These are phyloP conservation scores for Polygonum maritimum DNA, from an alignment of 148 eudicot species.

Conservation along the genomic window DNA sequence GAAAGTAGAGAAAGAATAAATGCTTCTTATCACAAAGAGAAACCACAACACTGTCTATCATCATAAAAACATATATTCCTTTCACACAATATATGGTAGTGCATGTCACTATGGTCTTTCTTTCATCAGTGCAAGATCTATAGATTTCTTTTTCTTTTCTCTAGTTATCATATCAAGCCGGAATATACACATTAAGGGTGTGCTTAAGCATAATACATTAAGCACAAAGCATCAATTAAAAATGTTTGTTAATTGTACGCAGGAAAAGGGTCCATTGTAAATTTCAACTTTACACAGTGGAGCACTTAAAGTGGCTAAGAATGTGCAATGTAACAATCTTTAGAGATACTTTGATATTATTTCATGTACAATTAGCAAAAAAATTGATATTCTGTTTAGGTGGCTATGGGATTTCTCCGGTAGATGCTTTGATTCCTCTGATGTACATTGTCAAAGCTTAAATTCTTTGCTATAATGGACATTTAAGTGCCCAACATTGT, in stretches of 20 bases:
- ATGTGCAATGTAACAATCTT: background rate
- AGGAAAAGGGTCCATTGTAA: background rate
- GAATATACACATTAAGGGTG: background rate
- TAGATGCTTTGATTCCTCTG: background rate
- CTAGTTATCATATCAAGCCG: background rate
- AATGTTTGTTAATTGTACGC: background rate
- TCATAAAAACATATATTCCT: background rate
- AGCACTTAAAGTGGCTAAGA: background rate
- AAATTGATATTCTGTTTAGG: background rate
- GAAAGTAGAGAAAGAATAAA: background rate
- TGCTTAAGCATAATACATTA: background rate
- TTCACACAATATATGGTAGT: background rate
- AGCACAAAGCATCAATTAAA: background rate
- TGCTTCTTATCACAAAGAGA: slow-evolving; percentile 3
- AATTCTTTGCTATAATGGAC: background rate
- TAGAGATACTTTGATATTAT: background rate
- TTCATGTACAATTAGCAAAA: background rate
- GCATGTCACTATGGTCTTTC: background rate
- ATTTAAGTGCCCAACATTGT: background rate
- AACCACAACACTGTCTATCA: background rate
- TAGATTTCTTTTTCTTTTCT: background rate
- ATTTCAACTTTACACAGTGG: background rate
- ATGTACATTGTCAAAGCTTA: background rate
- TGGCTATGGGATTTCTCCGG: background rate
- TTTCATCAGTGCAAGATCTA: background rate